Evolutionary conservation across 176 grass and related monocot species (phyloP).

Genomic region (Oryza punctata): DNA sequence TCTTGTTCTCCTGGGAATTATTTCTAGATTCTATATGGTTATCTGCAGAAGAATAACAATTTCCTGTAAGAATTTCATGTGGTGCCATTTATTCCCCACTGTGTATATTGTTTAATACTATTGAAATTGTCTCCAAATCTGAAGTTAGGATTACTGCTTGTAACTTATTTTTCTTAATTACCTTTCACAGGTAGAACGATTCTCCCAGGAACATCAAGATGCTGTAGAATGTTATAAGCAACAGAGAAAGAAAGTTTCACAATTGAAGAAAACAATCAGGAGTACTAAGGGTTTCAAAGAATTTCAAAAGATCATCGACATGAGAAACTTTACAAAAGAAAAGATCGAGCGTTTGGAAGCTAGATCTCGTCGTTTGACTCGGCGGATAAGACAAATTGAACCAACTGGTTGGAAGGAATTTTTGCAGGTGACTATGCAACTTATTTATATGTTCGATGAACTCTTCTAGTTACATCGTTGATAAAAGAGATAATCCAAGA

Average conservation of each 20-base stretch:
- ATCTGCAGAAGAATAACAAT: background rate
- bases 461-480: conserved; percentile 25
- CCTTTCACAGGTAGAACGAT: conserved; percentile 63
- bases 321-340: conserved; percentile 83
- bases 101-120: conserved; percentile 19
- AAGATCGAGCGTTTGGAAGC: conserved; percentile 83
- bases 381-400: conserved; percentile 91
- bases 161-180: conserved; percentile 33
- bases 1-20: background rate
- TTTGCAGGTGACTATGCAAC: conserved; percentile 67
- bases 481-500: no score
- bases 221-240: conserved; percentile 75
- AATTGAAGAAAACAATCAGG: conserved; percentile 89
- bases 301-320: conserved; percentile 86
- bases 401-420: conserved; percentile 99
- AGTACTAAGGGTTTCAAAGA: conserved; percentile 81
- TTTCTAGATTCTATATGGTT: background rate
- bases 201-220: conserved; percentile 72
- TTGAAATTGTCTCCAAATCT: conserved; percentile 8
- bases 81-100: background rate
- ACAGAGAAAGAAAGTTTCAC: conserved; percentile 84
- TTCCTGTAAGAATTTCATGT: background rate
- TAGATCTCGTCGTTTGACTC: conserved; percentile 67
- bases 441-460: conserved; percentile 33
- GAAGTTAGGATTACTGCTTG: conserved; percentile 8